These are phyloP conservation scores for Naganishia liquefaciens DNA, from an alignment of 1,284 basidiomycete genomes.

Conservation along the genomic window DNA sequence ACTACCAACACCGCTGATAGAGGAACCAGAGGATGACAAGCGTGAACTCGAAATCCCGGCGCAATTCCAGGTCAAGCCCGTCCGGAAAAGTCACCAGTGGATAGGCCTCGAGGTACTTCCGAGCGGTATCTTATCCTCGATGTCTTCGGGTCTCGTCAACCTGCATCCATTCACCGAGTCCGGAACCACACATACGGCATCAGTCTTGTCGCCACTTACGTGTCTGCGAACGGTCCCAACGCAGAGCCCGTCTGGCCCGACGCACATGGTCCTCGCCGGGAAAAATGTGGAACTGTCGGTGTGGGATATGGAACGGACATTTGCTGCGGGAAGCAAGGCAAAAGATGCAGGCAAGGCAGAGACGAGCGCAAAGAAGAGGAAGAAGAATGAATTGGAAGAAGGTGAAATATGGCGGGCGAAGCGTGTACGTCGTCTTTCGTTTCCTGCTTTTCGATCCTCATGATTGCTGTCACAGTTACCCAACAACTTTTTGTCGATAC, in stretches of 20 bases:
- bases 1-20: slow-evolving; percentile 25
- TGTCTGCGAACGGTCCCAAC: slow-evolving; percentile 58
- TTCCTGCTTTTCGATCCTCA: not conserved
- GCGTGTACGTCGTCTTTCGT: slow-evolving; percentile 45
- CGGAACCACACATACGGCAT: slow-evolving; percentile 30
- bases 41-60: slow-evolving; percentile 29
- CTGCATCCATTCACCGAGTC: slow-evolving; percentile 35
- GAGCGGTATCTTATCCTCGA: slow-evolving; percentile 45
- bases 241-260: slow-evolving; percentile 48
- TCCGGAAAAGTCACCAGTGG: slow-evolving; percentile 40
- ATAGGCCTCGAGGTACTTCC: slow-evolving; percentile 41
- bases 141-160: slow-evolving; percentile 47
- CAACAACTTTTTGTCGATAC: slow-evolving; percentile 73
- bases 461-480: slow-evolving; percentile 59
- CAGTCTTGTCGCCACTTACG: slow-evolving; percentile 44
- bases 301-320: slow-evolving; percentile 74
- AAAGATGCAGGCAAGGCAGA: slow-evolving; percentile 1
- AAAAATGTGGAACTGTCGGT: slow-evolving; percentile 84
- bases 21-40: slow-evolving; percentile 32
- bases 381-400: slow-evolving; percentile 67
- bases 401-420: slow-evolving; percentile 57
- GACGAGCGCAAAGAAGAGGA: slow-evolving; percentile 61
- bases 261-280: slow-evolving; percentile 72
- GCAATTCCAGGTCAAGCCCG: slow-evolving; percentile 31
- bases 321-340: slow-evolving; percentile 47